phyloP scores from a whole-genome alignment of 257 asterid species.

The Apocynum venetum region DNA sequence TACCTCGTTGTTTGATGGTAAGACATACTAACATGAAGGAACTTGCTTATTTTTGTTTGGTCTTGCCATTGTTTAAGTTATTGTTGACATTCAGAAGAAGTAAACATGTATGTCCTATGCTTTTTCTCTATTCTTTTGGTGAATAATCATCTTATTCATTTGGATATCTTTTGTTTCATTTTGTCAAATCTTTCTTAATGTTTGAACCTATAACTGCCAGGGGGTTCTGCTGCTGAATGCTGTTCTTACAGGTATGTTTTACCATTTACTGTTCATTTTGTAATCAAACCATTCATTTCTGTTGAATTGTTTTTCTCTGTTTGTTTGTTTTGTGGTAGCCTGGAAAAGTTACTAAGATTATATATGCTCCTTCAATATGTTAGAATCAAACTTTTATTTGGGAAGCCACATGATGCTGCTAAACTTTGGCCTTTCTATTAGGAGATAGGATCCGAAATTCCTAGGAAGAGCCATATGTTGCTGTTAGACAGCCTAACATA shows the following conservation, averaged over 20 bases:
- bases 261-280: constrained; percentile 2
- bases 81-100: neutral
- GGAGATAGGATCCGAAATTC: neutral
- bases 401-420: neutral
- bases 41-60: neutral
- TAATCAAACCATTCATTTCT: neutral
- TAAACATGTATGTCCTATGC: neutral
- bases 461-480: neutral
- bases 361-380: neutral
- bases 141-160: neutral
- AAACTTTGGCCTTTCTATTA: neutral
- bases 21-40: neutral
- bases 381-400: neutral
- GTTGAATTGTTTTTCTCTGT: neutral
- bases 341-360: neutral
- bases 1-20: neutral
- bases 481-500: neutral
- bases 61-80: neutral
- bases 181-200: constrained; percentile 15
- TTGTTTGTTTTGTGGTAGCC: neutral
- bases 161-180: neutral
- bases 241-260: constrained; percentile 74
- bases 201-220: constrained; percentile 34
- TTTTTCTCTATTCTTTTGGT: neutral
- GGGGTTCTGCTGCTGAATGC: constrained; percentile 96